Percentiles rank a stretch among this genome's conserved stretches.
These are phyloP conservation scores for Solanum neorickii DNA, from an alignment of 257 asterid species.

Conservation along the genomic window DNA sequence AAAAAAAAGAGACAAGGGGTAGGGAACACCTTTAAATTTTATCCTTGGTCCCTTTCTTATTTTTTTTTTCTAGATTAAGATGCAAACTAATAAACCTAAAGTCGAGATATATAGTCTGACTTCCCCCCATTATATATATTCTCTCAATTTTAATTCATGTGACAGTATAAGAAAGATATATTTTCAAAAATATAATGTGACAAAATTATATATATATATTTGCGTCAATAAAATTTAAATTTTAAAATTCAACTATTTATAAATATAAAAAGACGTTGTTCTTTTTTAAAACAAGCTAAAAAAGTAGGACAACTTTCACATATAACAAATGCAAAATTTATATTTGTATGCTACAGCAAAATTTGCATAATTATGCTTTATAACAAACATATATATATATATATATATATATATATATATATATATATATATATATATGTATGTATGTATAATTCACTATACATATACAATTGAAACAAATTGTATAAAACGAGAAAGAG, in stretches of 20 bases:
- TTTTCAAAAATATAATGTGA: not conserved
- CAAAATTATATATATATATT: not conserved
- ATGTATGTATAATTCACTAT: too few relatives aligned
- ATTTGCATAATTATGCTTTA: too few relatives aligned
- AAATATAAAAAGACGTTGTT: not conserved
- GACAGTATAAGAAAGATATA: not conserved
- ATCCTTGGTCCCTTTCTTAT: slow-evolving; percentile 9
- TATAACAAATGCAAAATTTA: too few relatives aligned
- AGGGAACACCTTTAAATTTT: slow-evolving; percentile 3
- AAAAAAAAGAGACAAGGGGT: not conserved
- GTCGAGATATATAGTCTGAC: not conserved
- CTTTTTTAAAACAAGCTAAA: not conserved
- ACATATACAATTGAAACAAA: too few relatives aligned
- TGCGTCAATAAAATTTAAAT: not conserved
- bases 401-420: too few relatives aligned
- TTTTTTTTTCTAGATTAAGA: not conserved
- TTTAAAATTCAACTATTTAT: not conserved
- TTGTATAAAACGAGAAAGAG: too few relatives aligned
- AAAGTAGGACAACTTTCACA: too few relatives aligned
- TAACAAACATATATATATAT: too few relatives aligned
- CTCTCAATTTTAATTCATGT: not conserved
- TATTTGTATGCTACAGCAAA: too few relatives aligned
- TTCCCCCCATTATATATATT: not conserved
- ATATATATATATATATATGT: too few relatives aligned
- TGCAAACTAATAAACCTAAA: not conserved